Evolutionary conservation across 306 rosid genomes (phyloP).

Genomic region (Delonix regia): DNA sequence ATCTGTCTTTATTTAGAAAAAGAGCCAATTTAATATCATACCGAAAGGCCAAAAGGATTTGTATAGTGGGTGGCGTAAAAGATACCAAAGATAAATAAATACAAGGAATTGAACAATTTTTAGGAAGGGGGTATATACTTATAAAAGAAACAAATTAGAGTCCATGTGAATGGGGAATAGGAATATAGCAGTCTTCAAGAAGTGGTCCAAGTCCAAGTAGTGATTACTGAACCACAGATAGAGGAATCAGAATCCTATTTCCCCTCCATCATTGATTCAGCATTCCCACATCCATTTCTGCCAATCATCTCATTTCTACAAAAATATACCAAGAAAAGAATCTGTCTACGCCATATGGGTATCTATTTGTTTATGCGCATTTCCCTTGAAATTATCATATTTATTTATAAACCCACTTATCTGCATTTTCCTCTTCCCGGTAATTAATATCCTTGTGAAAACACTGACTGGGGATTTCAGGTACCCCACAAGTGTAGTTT

Average conservation of each 20-base stretch:
- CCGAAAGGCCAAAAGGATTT: constrained; percentile 24
- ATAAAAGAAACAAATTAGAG: constrained; percentile 37
- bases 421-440: background rate
- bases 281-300: constrained; percentile 53
- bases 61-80: constrained; percentile 22
- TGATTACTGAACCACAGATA: constrained; percentile 43
- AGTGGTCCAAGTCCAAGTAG: constrained; percentile 50
- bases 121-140: background rate
- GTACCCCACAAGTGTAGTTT: background rate
- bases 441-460: background rate
- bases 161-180: constrained; percentile 56
- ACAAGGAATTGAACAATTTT: constrained; percentile 29
- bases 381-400: constrained; percentile 10
- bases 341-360: constrained; percentile 34
- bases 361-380: constrained; percentile 19
- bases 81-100: constrained; percentile 22
- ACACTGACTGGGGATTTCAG: background rate
- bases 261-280: constrained; percentile 63
- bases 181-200: constrained; percentile 47
- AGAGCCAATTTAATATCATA: constrained; percentile 9
- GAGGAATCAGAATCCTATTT: constrained; percentile 68
- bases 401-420: background rate
- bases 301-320: constrained; percentile 53
- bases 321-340: constrained; percentile 35
- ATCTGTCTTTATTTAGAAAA: constrained; percentile 4